A percentile compares a stretch with the other conserved stretches of the same genome.
phyloP scores from a whole-genome alignment of 768 basidiomycete species.

The Mycena indigotica region DNA sequence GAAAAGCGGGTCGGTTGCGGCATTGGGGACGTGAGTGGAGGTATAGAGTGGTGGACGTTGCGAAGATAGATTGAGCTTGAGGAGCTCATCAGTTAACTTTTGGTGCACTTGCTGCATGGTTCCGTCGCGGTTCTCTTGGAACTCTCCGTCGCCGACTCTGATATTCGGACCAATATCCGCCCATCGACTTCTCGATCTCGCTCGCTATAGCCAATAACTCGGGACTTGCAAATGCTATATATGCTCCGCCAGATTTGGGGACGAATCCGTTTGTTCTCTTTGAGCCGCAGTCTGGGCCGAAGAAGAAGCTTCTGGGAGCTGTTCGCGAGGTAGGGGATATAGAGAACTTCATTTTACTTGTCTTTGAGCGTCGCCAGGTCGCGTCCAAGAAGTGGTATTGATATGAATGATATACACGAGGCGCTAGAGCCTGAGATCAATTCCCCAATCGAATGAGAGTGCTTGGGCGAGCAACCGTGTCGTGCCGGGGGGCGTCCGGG shows the following conservation, averaged over 20 bases:
- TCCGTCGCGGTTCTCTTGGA: constrained; percentile 41
- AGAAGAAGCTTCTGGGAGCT: constrained; percentile 65
- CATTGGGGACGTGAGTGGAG: constrained; percentile 58
- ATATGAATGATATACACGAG: no score
- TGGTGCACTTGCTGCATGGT: constrained; percentile 59
- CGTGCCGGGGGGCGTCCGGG: no score
- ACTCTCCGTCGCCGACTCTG: constrained; percentile 69
- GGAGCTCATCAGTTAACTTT: constrained; percentile 51
- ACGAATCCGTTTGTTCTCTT: constrained; percentile 45
- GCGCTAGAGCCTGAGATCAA: no score
- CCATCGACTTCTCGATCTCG: constrained; percentile 46
- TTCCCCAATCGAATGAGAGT: no score
- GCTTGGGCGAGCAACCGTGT: no score
- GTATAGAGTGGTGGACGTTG: constrained; percentile 59
- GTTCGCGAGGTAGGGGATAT: constrained; percentile 44
- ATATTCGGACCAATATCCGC: constrained; percentile 65
- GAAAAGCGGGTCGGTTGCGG: constrained; percentile 45
- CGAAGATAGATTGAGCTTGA: constrained; percentile 39
- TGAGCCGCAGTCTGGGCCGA: constrained; percentile 54
- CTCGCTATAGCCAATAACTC: constrained; percentile 45
- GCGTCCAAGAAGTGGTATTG: constrained; percentile 65
- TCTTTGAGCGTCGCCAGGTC: constrained; percentile 28
- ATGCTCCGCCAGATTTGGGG: constrained; percentile 48
- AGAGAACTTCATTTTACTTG: constrained; percentile 47
- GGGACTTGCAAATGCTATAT: constrained; percentile 61